A percentile compares a stretch with the other conserved stretches of the same genome.
Conservation (phyloP, 2,329 filamentous ascomycete genomes). For the Drechslerella coelobrocha region DNA sequence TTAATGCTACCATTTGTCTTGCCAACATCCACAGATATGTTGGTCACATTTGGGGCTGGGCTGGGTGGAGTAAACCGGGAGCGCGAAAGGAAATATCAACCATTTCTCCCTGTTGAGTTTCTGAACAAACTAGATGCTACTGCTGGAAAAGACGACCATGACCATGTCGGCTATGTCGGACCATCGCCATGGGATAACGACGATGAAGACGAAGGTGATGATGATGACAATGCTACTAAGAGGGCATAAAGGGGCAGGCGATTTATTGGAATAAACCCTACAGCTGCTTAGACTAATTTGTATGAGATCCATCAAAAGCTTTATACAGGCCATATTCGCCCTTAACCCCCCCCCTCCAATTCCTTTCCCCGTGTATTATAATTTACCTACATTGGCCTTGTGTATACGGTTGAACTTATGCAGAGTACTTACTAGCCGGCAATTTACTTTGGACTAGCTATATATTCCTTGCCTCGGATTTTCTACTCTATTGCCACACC, state of each 20-base stretch:
- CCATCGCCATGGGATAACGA: slow-evolving; percentile 46
- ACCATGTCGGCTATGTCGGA: slow-evolving; percentile 41
- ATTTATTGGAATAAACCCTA: not conserved
- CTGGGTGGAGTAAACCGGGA: slow-evolving; percentile 93
- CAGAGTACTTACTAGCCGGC: too few relatives aligned
- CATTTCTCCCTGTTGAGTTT: slow-evolving; percentile 92
- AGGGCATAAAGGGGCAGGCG: not conserved
- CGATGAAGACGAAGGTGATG: slow-evolving; percentile 33
- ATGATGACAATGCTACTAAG: slow-evolving; percentile 1
- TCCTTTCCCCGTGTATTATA: too few relatives aligned
- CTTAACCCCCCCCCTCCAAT: too few relatives aligned
- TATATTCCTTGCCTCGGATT: too few relatives aligned
- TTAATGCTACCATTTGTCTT: slow-evolving; percentile 94
- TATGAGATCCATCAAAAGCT: too few relatives aligned
- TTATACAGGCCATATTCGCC: too few relatives aligned
- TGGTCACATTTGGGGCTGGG: slow-evolving; percentile 90
- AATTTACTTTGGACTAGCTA: too few relatives aligned
- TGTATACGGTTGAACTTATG: too few relatives aligned
- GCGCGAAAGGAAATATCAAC: slow-evolving; percentile 91
- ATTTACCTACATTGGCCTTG: too few relatives aligned
- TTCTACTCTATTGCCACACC: too few relatives aligned
- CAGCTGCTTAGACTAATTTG: not conserved
- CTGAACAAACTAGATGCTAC: slow-evolving; percentile 79
- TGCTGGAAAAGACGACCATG: slow-evolving; percentile 39
- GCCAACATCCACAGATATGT: slow-evolving; percentile 95